Evolutionary conservation across 1,284 basidiomycete genomes (phyloP).

Genomic region (Leccinum pachyderme): DNA sequence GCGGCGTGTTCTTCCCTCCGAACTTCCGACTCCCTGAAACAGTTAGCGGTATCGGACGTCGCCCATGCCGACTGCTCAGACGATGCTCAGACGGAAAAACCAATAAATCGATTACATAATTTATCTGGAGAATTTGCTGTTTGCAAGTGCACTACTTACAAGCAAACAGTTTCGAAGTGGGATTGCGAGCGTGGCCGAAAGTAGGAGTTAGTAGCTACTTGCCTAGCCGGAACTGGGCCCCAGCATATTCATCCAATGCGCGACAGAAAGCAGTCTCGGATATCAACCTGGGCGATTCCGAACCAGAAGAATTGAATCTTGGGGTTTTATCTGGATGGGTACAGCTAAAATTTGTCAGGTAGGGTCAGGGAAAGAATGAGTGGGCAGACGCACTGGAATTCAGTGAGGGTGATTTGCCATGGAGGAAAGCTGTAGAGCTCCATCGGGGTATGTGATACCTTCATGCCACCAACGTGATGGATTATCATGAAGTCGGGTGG

Average conservation of each 20-base stretch:
- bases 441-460: slow-evolving; percentile 42
- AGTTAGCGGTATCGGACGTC: neutral
- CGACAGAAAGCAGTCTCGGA: slow-evolving; percentile 57
- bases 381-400: slow-evolving; percentile 59
- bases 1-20: neutral
- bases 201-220: slow-evolving; percentile 41
- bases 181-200: neutral
- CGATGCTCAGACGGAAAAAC: neutral
- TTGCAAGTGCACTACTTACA: neutral
- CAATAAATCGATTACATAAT: slow-evolving; percentile 1
- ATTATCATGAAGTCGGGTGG: slow-evolving; percentile 76
- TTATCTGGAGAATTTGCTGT: neutral
- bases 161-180: neutral
- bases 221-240: slow-evolving; percentile 72
- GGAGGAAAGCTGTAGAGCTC: slow-evolving; percentile 75
- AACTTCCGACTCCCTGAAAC: neutral
- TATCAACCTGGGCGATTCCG: slow-evolving; percentile 28
- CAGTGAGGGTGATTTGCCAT: slow-evolving; percentile 74
- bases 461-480: slow-evolving; percentile 48
- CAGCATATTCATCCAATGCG: slow-evolving; percentile 67
- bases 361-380: neutral
- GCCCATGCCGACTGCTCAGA: neutral
- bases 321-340: slow-evolving; percentile 22
- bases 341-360: slow-evolving; percentile 14
- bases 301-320: neutral